Base-by-base conservation (phyloP, 371 early-diverging fungal species). In the Nematocida displodere region DNA sequence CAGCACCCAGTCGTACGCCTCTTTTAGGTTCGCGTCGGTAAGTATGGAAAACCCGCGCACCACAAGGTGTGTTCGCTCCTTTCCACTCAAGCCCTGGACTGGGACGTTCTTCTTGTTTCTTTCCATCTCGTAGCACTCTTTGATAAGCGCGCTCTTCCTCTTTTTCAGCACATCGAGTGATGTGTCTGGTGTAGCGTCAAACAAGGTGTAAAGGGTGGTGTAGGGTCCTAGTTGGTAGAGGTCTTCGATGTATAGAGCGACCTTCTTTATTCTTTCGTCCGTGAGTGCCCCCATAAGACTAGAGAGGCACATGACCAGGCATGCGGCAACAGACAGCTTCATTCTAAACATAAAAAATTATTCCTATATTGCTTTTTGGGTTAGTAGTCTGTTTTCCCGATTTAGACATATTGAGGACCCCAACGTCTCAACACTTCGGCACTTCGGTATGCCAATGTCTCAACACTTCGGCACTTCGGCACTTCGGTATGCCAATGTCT, bases 1-100 rank as follows among this genome's bases (percentile, higher is more conserved):
- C 4, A 71, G 62, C 33, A 71, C 40, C 75, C 75, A 71, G 17
- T 71, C 44, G 52, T 71, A 71, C 1, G 75, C 75, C 37, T 58
- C 40, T 33, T 49, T 58, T 44, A 71, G 62, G n/a, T 58, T 24
- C 47, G 15, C 8, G 34, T 71, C 68, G 5, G 31, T 61, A 8
- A 71, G 47, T 26, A 71, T 71, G 29, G 58, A n/a, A 39, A 59
- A 61, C 44, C 75, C 75, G 22, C 47, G 49, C 7, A 62, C 59
- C 5, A 71, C 56, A 17, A 71, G 33, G 5, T 8, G 20, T 49
- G 42, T 47, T 3, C 61, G 61, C 20, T 37, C 36, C 2, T 20
- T 47, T n/a, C 49, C 31, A 20, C 36, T 7, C 0, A 61, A 2
- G 22, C 36, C 29, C 36, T 61, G 28, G 26, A 39, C 50, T 1